Percentiles rank a stretch among this genome's conserved stretches.
phyloP scores from a whole-genome alignment of 176 grass and related monocot species.

The Thinopyrum elongatum region DNA sequence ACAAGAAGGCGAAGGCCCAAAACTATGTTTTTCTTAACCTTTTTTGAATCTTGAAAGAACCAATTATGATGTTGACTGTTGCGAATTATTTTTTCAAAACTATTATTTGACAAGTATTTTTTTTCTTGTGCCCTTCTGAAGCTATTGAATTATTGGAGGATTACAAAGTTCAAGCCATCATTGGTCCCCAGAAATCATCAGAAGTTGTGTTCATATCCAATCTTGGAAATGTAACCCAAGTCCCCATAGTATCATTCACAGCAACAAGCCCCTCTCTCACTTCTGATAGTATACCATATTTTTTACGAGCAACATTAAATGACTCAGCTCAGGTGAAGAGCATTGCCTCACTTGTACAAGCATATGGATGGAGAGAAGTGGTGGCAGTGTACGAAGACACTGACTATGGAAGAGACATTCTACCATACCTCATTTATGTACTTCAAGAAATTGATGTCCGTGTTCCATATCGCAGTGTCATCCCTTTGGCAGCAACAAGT shows the following conservation, averaged over 20 bases:
- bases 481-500: constrained; percentile 31
- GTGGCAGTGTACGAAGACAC: constrained; percentile 52
- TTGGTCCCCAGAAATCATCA: constrained; percentile 51
- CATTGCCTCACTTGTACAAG: constrained; percentile 47
- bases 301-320: constrained; percentile 41
- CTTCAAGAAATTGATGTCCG: constrained; percentile 31
- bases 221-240: constrained; percentile 16
- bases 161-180: constrained; percentile 43
- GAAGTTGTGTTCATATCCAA: constrained; percentile 39
- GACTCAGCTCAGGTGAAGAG: constrained; percentile 41
- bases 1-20: background rate
- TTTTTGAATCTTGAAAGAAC: background rate
- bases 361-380: constrained; percentile 66
- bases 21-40: background rate
- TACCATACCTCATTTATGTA: constrained; percentile 37
- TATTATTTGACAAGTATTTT: background rate
- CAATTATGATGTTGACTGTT: background rate
- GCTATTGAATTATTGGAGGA: constrained; percentile 21
- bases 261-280: constrained; percentile 37
- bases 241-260: constrained; percentile 46
- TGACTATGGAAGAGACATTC: constrained; percentile 47
- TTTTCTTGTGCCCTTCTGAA: background rate
- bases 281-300: constrained; percentile 33
- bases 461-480: constrained; percentile 39
- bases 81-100: background rate